phyloP scores from a whole-genome alignment of 768 basidiomycete species.

The Pisolithus tinctorius region DNA sequence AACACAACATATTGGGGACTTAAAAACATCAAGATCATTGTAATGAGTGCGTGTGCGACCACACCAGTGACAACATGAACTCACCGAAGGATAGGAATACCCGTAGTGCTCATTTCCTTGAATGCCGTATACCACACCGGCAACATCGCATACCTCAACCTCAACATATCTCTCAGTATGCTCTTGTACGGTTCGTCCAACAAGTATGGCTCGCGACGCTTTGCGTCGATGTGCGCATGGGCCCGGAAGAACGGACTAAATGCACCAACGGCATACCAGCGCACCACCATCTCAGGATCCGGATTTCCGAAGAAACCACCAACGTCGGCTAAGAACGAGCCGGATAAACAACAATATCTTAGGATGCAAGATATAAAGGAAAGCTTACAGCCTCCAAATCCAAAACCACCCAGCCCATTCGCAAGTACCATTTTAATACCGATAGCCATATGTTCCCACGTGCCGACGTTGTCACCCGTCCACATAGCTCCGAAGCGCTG shows the following conservation, averaged over 20 bases:
- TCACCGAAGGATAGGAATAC: slow-evolving; percentile 78
- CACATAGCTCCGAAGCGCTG: slow-evolving; percentile 97
- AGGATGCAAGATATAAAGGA: slow-evolving; percentile 3
- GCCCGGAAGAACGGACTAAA: slow-evolving; percentile 98
- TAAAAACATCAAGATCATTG: neutral
- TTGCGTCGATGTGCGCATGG: slow-evolving; percentile 96
- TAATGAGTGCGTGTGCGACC: neutral
- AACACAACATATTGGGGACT: slow-evolving; percentile 96
- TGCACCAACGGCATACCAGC: slow-evolving; percentile 95
- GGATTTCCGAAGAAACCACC: slow-evolving; percentile 99
- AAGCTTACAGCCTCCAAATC: slow-evolving; percentile 80
- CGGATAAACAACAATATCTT: neutral
- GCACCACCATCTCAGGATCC: slow-evolving; percentile 85
- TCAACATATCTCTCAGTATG: slow-evolving; percentile 70
- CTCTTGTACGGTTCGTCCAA: slow-evolving; percentile 85
- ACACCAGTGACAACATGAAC: slow-evolving; percentile 10
- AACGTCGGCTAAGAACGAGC: slow-evolving; percentile 68
- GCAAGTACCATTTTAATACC: slow-evolving; percentile 91
- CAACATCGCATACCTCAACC: slow-evolving; percentile 78
- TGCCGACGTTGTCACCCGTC: slow-evolving; percentile 97
- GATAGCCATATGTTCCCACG: slow-evolving; percentile 96
- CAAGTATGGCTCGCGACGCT: slow-evolving; percentile 93
- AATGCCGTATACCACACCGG: slow-evolving; percentile 99
- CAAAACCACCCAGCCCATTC: slow-evolving; percentile 84
- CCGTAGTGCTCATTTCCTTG: slow-evolving; percentile 76